These are phyloP conservation scores for Chimonanthus praecox DNA, from an alignment of 164 flowering plant genomes.

Conservation along the genomic window DNA sequence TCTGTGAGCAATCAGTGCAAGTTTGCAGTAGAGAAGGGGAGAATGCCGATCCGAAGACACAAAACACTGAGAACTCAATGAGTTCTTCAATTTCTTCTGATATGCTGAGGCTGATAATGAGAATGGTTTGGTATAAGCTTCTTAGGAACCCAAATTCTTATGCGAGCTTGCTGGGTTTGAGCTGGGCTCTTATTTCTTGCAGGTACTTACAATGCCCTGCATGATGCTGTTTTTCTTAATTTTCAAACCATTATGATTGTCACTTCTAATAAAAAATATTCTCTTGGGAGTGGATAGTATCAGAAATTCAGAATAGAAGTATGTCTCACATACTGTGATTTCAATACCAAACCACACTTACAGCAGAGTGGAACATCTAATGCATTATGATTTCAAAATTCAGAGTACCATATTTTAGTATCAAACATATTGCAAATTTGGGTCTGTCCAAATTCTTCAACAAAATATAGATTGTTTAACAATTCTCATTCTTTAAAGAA, in stretches of 20 bases:
- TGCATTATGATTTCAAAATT: no score
- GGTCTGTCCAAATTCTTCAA: background rate
- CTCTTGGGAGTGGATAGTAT: no score
- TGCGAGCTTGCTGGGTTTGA: constrained; percentile 32
- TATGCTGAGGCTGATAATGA: constrained; percentile 24
- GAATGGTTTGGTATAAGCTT: constrained; percentile 33
- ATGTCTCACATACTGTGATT: background rate
- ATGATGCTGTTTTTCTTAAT: no score
- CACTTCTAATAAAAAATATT: no score
- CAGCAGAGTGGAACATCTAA: no score
- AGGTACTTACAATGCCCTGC: constrained; percentile 13
- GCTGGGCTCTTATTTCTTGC: constrained; percentile 36
- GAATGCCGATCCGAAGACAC: background rate
- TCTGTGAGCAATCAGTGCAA: constrained; percentile 17
- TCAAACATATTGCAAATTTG: background rate
- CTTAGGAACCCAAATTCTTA: constrained; percentile 40
- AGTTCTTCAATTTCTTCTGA: constrained; percentile 8
- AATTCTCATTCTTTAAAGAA: background rate
- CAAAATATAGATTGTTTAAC: no score
- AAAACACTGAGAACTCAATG: constrained; percentile 1
- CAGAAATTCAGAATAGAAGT: no score
- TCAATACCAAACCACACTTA: background rate
- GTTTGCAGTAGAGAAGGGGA: constrained; percentile 17
- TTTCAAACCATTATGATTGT: no score
- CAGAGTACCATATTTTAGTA: no score